Conservation (phyloP, 2,329 filamentous ascomycete genomes). For the Colletotrichum sp. region DNA sequence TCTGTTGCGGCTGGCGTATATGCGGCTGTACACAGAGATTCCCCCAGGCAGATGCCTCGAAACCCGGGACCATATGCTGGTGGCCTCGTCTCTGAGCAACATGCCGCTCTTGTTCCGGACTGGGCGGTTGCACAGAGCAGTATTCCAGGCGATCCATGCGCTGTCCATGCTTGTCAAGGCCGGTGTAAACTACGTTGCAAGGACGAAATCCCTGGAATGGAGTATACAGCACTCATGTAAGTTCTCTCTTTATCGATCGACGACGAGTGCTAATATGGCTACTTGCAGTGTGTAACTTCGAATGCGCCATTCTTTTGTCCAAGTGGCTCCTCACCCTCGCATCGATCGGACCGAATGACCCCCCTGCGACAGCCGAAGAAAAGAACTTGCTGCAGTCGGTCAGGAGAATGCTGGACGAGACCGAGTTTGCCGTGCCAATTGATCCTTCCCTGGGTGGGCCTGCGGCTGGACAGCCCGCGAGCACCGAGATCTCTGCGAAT, state of each 20-base stretch:
- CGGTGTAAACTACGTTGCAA: slow-evolving; percentile 66
- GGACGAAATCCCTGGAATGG: slow-evolving; percentile 66
- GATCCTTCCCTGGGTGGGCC: slow-evolving; percentile 57
- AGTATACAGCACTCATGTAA: slow-evolving; percentile 67
- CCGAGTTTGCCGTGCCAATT: slow-evolving; percentile 65
- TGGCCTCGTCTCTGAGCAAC: slow-evolving; percentile 65
- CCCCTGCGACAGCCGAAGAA: slow-evolving; percentile 57
- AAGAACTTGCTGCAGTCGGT: slow-evolving; percentile 60
- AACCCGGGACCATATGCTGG: slow-evolving; percentile 65
- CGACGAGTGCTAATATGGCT: slow-evolving; percentile 21
- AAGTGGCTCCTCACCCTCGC: slow-evolving; percentile 65
- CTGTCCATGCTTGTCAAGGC: slow-evolving; percentile 70
- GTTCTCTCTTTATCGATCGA: slow-evolving; percentile 28
- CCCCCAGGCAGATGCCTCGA: slow-evolving; percentile 67
- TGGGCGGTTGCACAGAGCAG: slow-evolving; percentile 64
- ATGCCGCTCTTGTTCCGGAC: slow-evolving; percentile 65
- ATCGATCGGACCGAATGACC: slow-evolving; percentile 54
- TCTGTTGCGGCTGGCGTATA: slow-evolving; percentile 64
- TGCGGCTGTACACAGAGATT: slow-evolving; percentile 70
- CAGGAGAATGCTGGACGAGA: slow-evolving; percentile 65
- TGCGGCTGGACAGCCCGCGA: slow-evolving; percentile 38
- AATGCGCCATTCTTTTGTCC: slow-evolving; percentile 65
- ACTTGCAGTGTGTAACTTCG: slow-evolving; percentile 61
- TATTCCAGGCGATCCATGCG: slow-evolving; percentile 72
- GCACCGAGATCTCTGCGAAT: slow-evolving; percentile 47